Base-by-base conservation (phyloP, 2,329 filamentous ascomycete genomes). In the Trichoderma koningiopsis region DNA sequence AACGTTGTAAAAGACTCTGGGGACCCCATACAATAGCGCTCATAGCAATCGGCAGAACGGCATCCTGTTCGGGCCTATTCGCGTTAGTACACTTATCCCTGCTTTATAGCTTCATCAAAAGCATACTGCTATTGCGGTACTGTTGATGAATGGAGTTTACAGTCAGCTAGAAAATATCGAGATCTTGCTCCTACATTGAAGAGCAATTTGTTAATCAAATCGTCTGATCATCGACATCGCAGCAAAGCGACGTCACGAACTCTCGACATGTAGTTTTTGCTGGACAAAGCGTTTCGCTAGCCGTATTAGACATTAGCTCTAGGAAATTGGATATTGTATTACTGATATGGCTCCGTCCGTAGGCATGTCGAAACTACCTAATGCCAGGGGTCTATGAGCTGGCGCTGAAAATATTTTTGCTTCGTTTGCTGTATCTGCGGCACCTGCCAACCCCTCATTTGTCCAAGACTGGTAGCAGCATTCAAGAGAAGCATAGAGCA, bases 31-130 rank as follows among this genome's bases (percentile, higher is more conserved):
- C 19, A 27, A 29, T 22, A n/a, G 31, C n/a, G 31, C n/a, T 55
- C 31, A 27, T 33, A 24, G 22, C 33, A 64, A 5, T 64, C 61
- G 47, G 61, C 29, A 55, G 19, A 49, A 55, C 61, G 61, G 47
- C 61, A 64, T 37, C 49, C 10, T 55, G 47, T 64, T 64, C 61
- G 61, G 61, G 14, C 61, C 61, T 64, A 64, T 53, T 64, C 19
- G n/a, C 29, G 33, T 64, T 53, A 62, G 58, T 31, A 43, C 16
- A 4, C n/a, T 33, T 16, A 47, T 14, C 58, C 58, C 37, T 61
- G 58, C 19, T 47, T 49, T 1, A 43, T 43, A n/a, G 6, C 16
- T 43, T 43, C 2, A 7, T 10, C n/a, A 43, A 43, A n/a, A 19
- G n/a, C 16, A 43, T 43, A 3, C 37, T 8, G 7, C 5, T 43